Conservation (phyloP, 1,139 yeast genomes). For the Tardiomyces digboiensis region DNA sequence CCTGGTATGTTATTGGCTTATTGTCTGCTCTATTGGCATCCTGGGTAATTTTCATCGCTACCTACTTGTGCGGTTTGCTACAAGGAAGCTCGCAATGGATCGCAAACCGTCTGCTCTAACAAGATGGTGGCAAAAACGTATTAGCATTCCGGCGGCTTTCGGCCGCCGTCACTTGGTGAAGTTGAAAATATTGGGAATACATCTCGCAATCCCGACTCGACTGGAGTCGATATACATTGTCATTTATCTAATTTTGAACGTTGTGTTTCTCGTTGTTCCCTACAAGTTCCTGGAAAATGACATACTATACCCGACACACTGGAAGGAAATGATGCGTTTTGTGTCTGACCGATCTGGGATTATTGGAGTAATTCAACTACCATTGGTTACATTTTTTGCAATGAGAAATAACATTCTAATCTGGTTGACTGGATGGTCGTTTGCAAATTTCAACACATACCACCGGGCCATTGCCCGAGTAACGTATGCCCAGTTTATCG, state of each 20-base stretch:
- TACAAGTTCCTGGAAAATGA: conserved; percentile 33
- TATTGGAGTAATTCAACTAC: conserved; percentile 46
- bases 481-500: conserved; percentile 36
- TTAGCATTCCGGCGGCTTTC: conserved; percentile 26
- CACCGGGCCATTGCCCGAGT: conserved; percentile 55
- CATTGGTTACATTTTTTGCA: conserved; percentile 46
- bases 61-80: conserved; percentile 17
- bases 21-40: conserved; percentile 17
- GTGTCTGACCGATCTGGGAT: conserved; percentile 53
- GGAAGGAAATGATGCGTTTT: conserved; percentile 36
- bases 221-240: conserved; percentile 43
- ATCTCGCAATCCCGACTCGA: conserved; percentile 47
- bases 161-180: conserved; percentile 23
- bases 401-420: conserved; percentile 52
- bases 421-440: conserved; percentile 52
- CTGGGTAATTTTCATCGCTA: conserved; percentile 11
- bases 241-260: conserved; percentile 37
- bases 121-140: conserved; percentile 16
- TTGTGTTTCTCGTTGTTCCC: conserved; percentile 34
- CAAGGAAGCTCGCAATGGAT: conserved; percentile 16
- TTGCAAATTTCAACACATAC: conserved; percentile 46
- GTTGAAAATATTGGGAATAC: conserved; percentile 15
- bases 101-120: conserved; percentile 13
- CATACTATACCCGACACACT: conserved; percentile 31
- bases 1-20: conserved; percentile 27